Evolutionary conservation across 352 stramenopile species (phyloP).

Genomic region (Pythium brassicae): DNA sequence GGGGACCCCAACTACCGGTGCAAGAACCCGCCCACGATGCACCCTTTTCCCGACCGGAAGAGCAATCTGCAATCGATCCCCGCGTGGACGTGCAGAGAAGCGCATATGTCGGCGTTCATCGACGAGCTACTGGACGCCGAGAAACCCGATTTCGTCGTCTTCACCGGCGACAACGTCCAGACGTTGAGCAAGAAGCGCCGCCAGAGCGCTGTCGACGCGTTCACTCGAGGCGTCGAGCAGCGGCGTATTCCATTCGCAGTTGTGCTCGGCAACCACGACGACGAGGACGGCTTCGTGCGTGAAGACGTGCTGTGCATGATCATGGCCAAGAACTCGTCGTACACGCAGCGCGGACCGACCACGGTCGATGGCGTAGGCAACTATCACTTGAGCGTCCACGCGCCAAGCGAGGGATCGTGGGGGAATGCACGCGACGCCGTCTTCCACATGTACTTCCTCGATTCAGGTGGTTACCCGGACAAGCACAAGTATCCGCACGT

Average conservation of each 20-base stretch:
- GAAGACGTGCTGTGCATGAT: conserved; percentile 37
- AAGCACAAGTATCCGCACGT: conserved; percentile 22
- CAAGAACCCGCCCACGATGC: neutral
- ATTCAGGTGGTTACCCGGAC: conserved; percentile 39
- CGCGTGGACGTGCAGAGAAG: conserved; percentile 24
- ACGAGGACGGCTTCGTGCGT: conserved; percentile 27
- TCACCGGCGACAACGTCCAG: conserved; percentile 62
- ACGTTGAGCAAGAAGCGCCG: conserved; percentile 19
- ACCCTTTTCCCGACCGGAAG: neutral
- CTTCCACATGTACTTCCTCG: conserved; percentile 73
- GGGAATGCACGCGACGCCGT: conserved; percentile 24
- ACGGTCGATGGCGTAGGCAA: conserved; percentile 57
- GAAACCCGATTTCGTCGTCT: conserved; percentile 62
- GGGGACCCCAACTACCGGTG: conserved; percentile 18
- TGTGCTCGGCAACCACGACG: conserved; percentile 25
- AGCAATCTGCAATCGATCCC: neutral
- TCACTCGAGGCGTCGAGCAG: conserved; percentile 30
- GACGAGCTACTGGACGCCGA: conserved; percentile 52
- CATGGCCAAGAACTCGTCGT: conserved; percentile 31
- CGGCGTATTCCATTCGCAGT: conserved; percentile 28
- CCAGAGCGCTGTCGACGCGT: conserved; percentile 30
- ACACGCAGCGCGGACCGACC: conserved; percentile 39
- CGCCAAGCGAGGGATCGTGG: conserved; percentile 34
- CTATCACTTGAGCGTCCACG: conserved; percentile 50
- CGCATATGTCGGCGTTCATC: conserved; percentile 43